phyloP scores from a whole-genome alignment of 805 yeast species.

The Lachancea cidri region DNA sequence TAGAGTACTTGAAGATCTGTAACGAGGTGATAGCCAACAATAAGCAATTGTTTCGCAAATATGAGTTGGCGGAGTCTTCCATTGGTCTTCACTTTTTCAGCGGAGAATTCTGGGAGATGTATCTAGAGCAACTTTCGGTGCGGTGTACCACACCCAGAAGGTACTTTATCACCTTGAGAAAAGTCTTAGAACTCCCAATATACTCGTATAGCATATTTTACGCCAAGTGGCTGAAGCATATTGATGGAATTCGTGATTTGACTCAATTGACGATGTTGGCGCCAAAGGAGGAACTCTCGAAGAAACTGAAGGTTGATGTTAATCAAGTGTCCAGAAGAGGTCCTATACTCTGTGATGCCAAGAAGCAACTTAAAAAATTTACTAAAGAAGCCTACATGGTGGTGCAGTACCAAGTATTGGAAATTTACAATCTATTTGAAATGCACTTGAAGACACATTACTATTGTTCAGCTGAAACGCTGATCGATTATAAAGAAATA shows the following conservation, averaged over 20 bases:
- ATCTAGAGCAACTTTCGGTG: conserved; percentile 23
- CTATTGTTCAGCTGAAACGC: conserved; percentile 25
- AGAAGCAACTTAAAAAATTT: conserved; percentile 25
- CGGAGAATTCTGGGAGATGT: conserved; percentile 34
- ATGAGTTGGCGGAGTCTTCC: conserved; percentile 28
- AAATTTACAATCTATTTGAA: conserved; percentile 29
- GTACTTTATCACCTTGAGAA: conserved; percentile 26
- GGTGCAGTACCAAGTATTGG: conserved; percentile 28
- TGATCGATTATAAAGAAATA: conserved; percentile 22
- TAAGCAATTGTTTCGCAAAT: conserved; percentile 25
- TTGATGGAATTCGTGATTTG: conserved; percentile 27
- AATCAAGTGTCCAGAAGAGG: conserved; percentile 26
- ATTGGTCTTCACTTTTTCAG: conserved; percentile 32
- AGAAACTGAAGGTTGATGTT: conserved; percentile 21
- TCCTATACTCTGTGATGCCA: conserved; percentile 32
- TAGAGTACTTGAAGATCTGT: conserved; percentile 27
- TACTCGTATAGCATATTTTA: conserved; percentile 30
- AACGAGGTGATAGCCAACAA: conserved; percentile 22
- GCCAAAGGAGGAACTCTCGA: conserved; percentile 21
- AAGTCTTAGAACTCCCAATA: conserved; percentile 28
- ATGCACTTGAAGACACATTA: conserved; percentile 24
- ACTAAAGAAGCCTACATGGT: conserved; percentile 30
- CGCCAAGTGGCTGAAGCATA: conserved; percentile 27
- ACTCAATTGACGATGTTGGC: conserved; percentile 21
- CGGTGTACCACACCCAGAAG: conserved; percentile 18